Evolutionary conservation across 805 yeast genomes (phyloP).

Genomic region (Cyberlindnera mrakii): DNA sequence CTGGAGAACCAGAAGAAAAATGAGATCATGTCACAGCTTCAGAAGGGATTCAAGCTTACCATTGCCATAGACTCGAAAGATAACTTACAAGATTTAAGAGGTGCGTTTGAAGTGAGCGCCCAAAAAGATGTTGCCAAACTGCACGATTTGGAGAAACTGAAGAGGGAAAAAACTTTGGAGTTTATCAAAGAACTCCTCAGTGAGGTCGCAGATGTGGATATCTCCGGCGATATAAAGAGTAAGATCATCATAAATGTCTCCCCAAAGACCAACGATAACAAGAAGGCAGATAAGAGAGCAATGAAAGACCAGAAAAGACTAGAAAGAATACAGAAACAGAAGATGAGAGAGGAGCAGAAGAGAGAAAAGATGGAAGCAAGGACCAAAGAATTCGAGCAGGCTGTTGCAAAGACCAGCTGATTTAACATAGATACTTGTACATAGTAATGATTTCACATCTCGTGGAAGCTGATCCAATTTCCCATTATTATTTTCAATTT

Average conservation of each 20-base stretch:
- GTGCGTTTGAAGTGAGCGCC: conserved; percentile 15
- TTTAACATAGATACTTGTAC: neutral
- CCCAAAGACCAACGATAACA: conserved; percentile 16
- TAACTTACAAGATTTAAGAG: conserved; percentile 13
- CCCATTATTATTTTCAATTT: too few relatives aligned
- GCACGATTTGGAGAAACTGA: conserved; percentile 27
- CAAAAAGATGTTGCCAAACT: conserved; percentile 10
- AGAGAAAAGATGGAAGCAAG: conserved; percentile 15
- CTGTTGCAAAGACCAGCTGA: conserved; percentile 1
- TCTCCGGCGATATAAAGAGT: conserved; percentile 25
- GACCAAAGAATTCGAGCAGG: conserved; percentile 11
- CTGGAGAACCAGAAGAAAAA: conserved; percentile 44
- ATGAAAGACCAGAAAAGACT: conserved; percentile 12
- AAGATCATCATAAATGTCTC: conserved; percentile 25
- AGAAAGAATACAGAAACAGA: conserved; percentile 21
- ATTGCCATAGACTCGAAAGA: conserved; percentile 37
- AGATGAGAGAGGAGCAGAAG: conserved; percentile 20
- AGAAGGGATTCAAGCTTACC: conserved; percentile 32
- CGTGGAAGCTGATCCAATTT: too few relatives aligned
- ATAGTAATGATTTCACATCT: neutral
- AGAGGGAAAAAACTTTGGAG: conserved; percentile 28
- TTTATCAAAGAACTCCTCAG: conserved; percentile 24
- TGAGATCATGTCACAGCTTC: conserved; percentile 40
- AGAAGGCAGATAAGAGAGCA: conserved; percentile 12
- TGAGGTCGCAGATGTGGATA: conserved; percentile 20